Conservation (phyloP, 1,139 yeast genomes). For the Pichia sp. region DNA sequence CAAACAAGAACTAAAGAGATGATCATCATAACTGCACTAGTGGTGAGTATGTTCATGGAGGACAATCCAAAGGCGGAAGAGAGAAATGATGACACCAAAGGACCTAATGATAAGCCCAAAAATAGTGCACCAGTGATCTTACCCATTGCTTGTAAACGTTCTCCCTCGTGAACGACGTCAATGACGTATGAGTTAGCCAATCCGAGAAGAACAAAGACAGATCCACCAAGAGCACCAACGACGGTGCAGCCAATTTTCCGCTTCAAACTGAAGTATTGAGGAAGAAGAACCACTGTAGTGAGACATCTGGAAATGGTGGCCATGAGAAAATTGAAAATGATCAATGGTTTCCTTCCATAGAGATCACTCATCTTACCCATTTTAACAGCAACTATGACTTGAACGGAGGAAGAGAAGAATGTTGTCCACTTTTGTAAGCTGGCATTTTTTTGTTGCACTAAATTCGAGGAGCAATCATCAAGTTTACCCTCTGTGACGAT, state of each 20-base stretch:
- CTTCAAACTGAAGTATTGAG: constrained; percentile 29
- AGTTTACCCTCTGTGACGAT: constrained; percentile 3
- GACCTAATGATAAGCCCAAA: constrained; percentile 60
- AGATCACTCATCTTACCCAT: constrained; percentile 60
- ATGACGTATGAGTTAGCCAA: constrained; percentile 54
- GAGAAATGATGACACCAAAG: constrained; percentile 44
- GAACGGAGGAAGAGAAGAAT: constrained; percentile 16
- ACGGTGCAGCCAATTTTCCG: constrained; percentile 33
- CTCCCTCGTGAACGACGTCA: constrained; percentile 52
- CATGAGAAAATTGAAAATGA: constrained; percentile 29
- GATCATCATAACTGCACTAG: constrained; percentile 6
- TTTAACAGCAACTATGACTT: constrained; percentile 37
- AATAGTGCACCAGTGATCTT: constrained; percentile 49
- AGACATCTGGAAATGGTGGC: constrained; percentile 27
- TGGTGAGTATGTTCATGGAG: constrained; percentile 2
- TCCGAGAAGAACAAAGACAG: constrained; percentile 42
- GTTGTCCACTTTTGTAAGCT: constrained; percentile 20
- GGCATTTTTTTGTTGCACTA: constrained; percentile 21
- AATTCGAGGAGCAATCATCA: constrained; percentile 16
- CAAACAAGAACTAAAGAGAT: constrained; percentile 29
- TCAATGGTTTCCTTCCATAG: constrained; percentile 50
- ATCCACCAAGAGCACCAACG: constrained; percentile 49
- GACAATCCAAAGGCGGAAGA: neutral
- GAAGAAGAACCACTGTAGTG: constrained; percentile 29
- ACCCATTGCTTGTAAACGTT: constrained; percentile 52